These are phyloP conservation scores for Canariomyces notabilis DNA, from an alignment of 2,329 filamentous ascomycete genomes.

Conservation along the genomic window DNA sequence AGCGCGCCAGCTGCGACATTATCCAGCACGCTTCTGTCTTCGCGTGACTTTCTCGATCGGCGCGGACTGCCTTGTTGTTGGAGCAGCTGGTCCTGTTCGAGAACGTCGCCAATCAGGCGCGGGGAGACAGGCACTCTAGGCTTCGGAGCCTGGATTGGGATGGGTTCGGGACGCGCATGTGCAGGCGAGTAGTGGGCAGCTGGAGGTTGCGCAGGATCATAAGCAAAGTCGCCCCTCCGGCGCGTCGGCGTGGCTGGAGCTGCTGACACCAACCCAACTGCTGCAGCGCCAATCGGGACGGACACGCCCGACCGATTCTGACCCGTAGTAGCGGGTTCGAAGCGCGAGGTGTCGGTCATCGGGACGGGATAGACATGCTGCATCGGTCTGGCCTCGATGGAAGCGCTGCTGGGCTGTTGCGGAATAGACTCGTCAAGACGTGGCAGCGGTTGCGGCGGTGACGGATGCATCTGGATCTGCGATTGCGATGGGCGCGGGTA, in stretches of 20 bases:
- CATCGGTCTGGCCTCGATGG: conserved; percentile 40
- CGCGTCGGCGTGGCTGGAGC: conserved; percentile 11
- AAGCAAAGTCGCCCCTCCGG: conserved; percentile 6
- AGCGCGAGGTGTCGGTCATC: conserved; percentile 58
- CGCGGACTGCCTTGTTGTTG: conserved; percentile 13
- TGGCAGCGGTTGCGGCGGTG: conserved; percentile 33
- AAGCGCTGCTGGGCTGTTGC: conserved; percentile 31
- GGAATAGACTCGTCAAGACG: conserved; percentile 6
- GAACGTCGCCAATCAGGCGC: conserved; percentile 57
- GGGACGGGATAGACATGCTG: conserved; percentile 63
- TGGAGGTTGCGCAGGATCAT: background rate
- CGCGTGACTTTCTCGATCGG: conserved; percentile 20
- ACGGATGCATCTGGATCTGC: conserved; percentile 7
- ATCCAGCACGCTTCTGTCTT: conserved; percentile 22
- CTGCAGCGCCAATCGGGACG: conserved; percentile 8
- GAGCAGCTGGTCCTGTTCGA: conserved; percentile 13
- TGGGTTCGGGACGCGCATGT: conserved; percentile 46
- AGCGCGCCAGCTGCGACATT: conserved; percentile 10
- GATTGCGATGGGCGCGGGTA: conserved; percentile 24
- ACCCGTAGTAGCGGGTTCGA: conserved; percentile 45
- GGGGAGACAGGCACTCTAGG: conserved; percentile 69
- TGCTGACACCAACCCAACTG: conserved; percentile 6
- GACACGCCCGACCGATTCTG: conserved; percentile 46
- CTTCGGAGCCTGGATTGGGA: conserved; percentile 79
- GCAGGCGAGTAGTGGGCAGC: conserved; percentile 32